Conservation (phyloP, 140 eudicot species). For the Oenanthe javanica region DNA sequence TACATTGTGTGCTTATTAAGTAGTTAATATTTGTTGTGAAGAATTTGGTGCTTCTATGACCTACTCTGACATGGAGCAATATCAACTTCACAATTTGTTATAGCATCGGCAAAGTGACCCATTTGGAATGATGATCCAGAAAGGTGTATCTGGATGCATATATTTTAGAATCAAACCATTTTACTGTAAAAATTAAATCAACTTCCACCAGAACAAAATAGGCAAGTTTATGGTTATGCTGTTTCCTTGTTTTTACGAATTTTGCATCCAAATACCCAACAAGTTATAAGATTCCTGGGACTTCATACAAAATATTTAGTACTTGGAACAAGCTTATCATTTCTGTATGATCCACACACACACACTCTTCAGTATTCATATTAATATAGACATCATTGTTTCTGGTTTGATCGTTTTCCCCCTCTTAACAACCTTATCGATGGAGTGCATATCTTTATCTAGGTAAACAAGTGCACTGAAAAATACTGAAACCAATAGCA, state of each 20-base stretch:
- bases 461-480: not conserved
- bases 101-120: constrained; percentile 52
- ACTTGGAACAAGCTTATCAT: not conserved
- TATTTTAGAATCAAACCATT: not conserved
- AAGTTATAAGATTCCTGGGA: not conserved
- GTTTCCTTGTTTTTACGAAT: not conserved
- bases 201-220: not conserved
- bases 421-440: not conserved
- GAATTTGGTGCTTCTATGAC: constrained; percentile 26
- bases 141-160: constrained; percentile 49
- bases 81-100: constrained; percentile 19
- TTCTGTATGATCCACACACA: not conserved
- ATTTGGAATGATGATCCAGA: constrained; percentile 40
- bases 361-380: not conserved
- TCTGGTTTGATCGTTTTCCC: not conserved
- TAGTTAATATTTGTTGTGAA: constrained; percentile 18
- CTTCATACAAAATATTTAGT: not conserved
- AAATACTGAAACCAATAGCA: not conserved
- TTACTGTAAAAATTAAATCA: not conserved
- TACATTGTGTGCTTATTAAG: not conserved
- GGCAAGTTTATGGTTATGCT: not conserved
- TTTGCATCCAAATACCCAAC: not conserved
- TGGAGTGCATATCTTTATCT: not conserved
- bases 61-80: constrained; percentile 31
- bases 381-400: not conserved